A percentile compares a stretch with the other conserved stretches of the same genome.
Evolutionary conservation across 108 stramenopile species (phyloP).

Genomic region (Fistulifera pelliculosa): DNA sequence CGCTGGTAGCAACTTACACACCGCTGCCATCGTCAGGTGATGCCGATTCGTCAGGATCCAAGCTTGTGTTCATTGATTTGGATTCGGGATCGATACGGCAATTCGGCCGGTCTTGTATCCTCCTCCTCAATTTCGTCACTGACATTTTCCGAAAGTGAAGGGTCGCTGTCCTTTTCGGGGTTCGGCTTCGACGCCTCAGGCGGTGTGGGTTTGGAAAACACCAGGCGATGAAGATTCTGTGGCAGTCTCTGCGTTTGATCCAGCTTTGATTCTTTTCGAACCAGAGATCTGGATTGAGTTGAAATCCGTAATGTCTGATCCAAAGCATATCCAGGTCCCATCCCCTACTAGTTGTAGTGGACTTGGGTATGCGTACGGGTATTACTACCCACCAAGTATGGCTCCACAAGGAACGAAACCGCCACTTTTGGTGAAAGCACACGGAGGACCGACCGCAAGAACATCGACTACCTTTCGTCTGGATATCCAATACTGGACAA

Average conservation of each 20-base stretch:
- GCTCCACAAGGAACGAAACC: slow-evolving; percentile 32
- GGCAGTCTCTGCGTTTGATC: neutral
- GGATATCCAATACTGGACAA: slow-evolving; percentile 73
- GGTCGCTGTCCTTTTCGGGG: slow-evolving; percentile 61
- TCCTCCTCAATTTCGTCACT: slow-evolving; percentile 6
- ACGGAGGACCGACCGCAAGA: slow-evolving; percentile 74
- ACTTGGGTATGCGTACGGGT: slow-evolving; percentile 39
- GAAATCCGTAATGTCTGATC: slow-evolving; percentile 32
- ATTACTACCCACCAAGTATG: slow-evolving; percentile 64
- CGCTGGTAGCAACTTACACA: slow-evolving; percentile 37
- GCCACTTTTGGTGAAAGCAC: slow-evolving; percentile 74
- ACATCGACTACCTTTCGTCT: slow-evolving; percentile 58
- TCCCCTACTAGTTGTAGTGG: slow-evolving; percentile 25
- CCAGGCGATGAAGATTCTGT: neutral
- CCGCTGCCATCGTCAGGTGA: slow-evolving; percentile 31
- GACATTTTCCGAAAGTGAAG: neutral
- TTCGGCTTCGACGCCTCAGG: slow-evolving; percentile 32
- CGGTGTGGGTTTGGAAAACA: slow-evolving; percentile 52
- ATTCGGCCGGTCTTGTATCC: no score
- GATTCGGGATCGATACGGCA: no score
- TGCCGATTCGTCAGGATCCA: slow-evolving; percentile 11
- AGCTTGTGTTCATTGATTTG: slow-evolving; percentile 4
- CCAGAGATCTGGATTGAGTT: slow-evolving; percentile 8
- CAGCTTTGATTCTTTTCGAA: neutral
- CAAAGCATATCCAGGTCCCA: slow-evolving; percentile 53